phyloP scores from a whole-genome alignment of 2,329 filamentous ascomycete species.

The Mycosphaerelloides madeirae region DNA sequence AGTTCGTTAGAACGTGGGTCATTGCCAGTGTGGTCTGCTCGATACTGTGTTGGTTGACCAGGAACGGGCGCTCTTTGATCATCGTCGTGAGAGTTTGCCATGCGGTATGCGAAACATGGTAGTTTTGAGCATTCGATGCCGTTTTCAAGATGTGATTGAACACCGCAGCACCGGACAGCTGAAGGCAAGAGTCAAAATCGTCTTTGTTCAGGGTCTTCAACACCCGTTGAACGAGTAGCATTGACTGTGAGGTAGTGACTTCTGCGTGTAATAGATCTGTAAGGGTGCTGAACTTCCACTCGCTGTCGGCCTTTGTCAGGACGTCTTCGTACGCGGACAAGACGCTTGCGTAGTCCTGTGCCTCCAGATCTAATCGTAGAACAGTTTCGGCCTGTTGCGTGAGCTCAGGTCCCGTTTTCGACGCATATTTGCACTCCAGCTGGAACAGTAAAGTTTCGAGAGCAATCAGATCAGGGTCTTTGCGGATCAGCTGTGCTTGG shows the following conservation, averaged over 20 bases:
- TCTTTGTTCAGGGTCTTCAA: constrained; percentile 5
- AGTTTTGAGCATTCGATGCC: background rate
- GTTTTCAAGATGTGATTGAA: background rate
- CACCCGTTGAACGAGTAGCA: background rate
- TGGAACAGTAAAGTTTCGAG: background rate
- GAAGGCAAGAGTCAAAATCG: background rate
- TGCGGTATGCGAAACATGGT: constrained; percentile 4
- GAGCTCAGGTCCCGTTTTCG: background rate
- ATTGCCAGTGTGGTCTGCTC: constrained; percentile 39
- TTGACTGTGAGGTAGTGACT: background rate
- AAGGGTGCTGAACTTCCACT: background rate
- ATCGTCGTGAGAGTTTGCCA: constrained; percentile 18
- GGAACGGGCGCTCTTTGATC: constrained; percentile 29
- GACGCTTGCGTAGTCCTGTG: constrained; percentile 1
- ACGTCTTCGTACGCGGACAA: constrained; percentile 3
- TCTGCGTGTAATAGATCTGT: too few species aligned
- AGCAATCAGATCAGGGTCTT: too few species aligned
- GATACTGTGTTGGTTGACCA: constrained; percentile 42
- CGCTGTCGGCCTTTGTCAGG: background rate
- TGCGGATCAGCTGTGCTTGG: too few species aligned
- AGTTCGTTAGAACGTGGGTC: constrained; percentile 30
- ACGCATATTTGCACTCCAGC: background rate
- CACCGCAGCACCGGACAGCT: background rate
- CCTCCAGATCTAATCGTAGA: background rate
- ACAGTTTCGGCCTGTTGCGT: background rate